These are phyloP conservation scores for Phytophthora hibernalis DNA, from an alignment of 352 stramenopile genomes.

Conservation along the genomic window DNA sequence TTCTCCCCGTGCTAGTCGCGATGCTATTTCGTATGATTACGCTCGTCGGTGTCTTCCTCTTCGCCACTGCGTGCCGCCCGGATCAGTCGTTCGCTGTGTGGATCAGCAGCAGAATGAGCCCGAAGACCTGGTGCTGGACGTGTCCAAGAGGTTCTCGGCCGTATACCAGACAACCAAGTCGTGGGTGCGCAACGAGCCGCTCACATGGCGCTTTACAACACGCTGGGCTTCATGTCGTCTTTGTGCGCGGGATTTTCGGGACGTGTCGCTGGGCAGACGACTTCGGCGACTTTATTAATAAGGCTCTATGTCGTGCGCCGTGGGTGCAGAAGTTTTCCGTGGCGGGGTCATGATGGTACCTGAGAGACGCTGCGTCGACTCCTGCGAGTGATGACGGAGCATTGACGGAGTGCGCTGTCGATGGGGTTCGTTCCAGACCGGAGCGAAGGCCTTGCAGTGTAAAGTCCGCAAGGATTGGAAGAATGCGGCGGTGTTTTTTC, in stretches of 20 bases:
- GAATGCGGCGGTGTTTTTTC: slow-evolving; percentile 49
- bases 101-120: slow-evolving; percentile 64
- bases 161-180: slow-evolving; percentile 76
- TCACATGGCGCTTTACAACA: slow-evolving; percentile 75
- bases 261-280: slow-evolving; percentile 80
- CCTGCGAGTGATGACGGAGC: slow-evolving; percentile 8
- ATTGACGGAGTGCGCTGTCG: slow-evolving; percentile 1
- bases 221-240: slow-evolving; percentile 68
- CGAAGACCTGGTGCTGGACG: slow-evolving; percentile 43
- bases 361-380: slow-evolving; percentile 20
- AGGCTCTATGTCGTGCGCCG: slow-evolving; percentile 52
- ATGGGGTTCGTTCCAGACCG: slow-evolving; percentile 16
- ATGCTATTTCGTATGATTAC: slow-evolving; percentile 48
- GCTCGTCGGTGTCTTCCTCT: slow-evolving; percentile 37
- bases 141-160: slow-evolving; percentile 75
- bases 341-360: slow-evolving; percentile 59
- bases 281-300: slow-evolving; percentile 43
- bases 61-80: slow-evolving; percentile 49
- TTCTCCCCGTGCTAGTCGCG: slow-evolving; percentile 64
- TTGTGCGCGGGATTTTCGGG: slow-evolving; percentile 72
- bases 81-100: slow-evolving; percentile 78
- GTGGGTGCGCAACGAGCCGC: slow-evolving; percentile 65
- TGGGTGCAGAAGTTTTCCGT: slow-evolving; percentile 61
- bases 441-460: slow-evolving; percentile 63
- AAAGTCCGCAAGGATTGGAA: slow-evolving; percentile 83